phyloP scores from a whole-genome alignment of 345 rosid species.

The Sisymbrium altissimum region DNA sequence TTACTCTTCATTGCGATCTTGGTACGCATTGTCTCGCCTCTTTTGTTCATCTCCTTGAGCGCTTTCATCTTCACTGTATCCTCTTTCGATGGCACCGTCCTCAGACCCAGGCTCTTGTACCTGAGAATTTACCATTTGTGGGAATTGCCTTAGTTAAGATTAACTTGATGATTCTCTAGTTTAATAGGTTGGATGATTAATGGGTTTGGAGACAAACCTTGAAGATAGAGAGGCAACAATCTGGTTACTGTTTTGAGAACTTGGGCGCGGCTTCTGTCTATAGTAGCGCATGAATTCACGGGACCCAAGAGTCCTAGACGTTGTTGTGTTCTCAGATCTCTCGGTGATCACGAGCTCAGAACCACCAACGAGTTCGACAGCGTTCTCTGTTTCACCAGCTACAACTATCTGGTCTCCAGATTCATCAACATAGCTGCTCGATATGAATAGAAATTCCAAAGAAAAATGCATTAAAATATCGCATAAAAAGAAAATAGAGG shows the following conservation, averaged over 20 bases:
- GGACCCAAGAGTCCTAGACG: slow-evolving; percentile 73
- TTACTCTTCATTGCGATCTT: slow-evolving; percentile 84
- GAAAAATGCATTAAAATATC: background rate
- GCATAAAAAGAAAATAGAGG: background rate
- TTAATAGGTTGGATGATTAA: background rate
- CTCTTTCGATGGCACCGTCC: slow-evolving; percentile 70
- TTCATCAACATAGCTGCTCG: slow-evolving; percentile 70
- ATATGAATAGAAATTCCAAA: slow-evolving; percentile 3
- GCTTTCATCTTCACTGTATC: slow-evolving; percentile 75
- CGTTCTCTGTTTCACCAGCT: slow-evolving; percentile 49
- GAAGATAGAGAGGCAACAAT: slow-evolving; percentile 68
- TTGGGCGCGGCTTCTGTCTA: slow-evolving; percentile 87
- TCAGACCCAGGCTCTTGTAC: slow-evolving; percentile 85
- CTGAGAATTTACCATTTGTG: slow-evolving; percentile 35
- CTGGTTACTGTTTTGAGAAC: slow-evolving; percentile 49
- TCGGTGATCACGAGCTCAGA: slow-evolving; percentile 81
- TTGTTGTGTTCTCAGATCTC: slow-evolving; percentile 43
- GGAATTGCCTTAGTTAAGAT: background rate
- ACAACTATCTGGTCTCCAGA: slow-evolving; percentile 71
- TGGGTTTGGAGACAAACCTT: slow-evolving; percentile 42
- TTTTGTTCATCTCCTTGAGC: slow-evolving; percentile 62
- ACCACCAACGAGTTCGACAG: slow-evolving; percentile 68
- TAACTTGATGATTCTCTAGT: background rate
- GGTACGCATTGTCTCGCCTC: slow-evolving; percentile 66
- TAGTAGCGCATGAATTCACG: slow-evolving; percentile 86